Base-by-base conservation (phyloP, 352 stramenopile species). In the Phytopythium sindhum region DNA sequence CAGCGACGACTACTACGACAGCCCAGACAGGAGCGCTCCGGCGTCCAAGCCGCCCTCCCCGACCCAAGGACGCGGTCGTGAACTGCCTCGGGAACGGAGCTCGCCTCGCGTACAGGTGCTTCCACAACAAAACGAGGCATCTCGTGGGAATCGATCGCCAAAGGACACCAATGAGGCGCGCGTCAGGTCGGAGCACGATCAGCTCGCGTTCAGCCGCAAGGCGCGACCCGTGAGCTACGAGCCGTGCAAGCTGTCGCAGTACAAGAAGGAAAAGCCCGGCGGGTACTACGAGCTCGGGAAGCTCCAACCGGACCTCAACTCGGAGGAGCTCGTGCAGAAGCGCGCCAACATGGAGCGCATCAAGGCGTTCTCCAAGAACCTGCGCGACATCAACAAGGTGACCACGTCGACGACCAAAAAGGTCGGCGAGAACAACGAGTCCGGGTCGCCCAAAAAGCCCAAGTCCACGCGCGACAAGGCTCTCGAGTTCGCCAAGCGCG, bases 281-380 rank as follows among this genome's bases (percentile, higher is more conserved):
- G 85, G 84, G 50, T 97, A 97, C 76, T 90, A 93, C 54, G 89
- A 97, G 52, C 68, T 97, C 15, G 88, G 86, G n/a, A 95, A 96
- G 69, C 74, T 97, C 35, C 86, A 94, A 61, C 88, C 89, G 1
- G 88, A 97, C 57, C 66, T 97, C 23, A 94, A 95, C 54, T 77
- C 81, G 3, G 80, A 91, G 0, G 83, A 93, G 2, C 67, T 96
- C 2, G 78, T 94, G 6, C 78, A 88, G 53, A 95, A 94, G 71
- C 81, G 88, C 11, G 81, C 82, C 24, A 93, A 93, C 52, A 68
- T 77, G 2, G 83, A 94, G 50, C 74, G 83, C 4, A 88, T 96
- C 65, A 94, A 93, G 55, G 85, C 80, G 10, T 96, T 95, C 61
- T 93, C 84, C 9, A 84, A 88, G 57, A 93, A 89, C 60, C 64